Base-by-base conservation (phyloP, 441 rosid genomes). In the Erysimum cheiri region DNA sequence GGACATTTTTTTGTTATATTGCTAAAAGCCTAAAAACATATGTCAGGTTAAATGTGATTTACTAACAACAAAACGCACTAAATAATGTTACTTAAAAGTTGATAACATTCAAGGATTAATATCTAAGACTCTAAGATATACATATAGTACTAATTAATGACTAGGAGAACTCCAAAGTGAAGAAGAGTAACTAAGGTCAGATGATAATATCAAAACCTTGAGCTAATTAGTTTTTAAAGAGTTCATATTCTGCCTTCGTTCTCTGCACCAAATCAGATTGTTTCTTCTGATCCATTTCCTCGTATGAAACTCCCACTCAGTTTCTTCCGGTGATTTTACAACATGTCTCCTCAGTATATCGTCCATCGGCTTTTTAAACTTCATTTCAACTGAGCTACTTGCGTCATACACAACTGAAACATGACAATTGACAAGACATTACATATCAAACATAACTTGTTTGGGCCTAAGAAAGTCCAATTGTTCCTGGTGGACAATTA, bases 151-250 rank as follows among this genome's bases (percentile, higher is more conserved):
- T 22, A 13, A 2, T 59, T 43, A 43, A 40, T 61, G 15, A 15
- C 10, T 22, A 22, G 24, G 24, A 29, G 4, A 19, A 44, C 54
- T 44, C 15, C 29, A 29, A 31, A 62, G 14, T 5, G 37, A 19
- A 22, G 2, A 1, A 49, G 11, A 12, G 4, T 43, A 6, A 29
- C 5, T 12, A 24, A 12, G 40, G 22, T 17, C 60, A 8, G 24
- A 22, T 22, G 24, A 22, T 22, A 19, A 17, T 58, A 24, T 65
- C 50, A 65, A 15, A 52, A 13, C 50, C 70, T 39, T 49, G 6
- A 64, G 59, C 50, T 65, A 66, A 60, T n/a, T 19, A 19, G 22
- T 19, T 19, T 19, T n/a, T n/a, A n/a, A n/a, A n/a, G n/a, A n/a
- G n/a, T n/a, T n/a, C n/a, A n/a, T n/a, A 26, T 60, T 26, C 60